Evolutionary conservation across 2,329 filamentous ascomycete genomes (phyloP).

Genomic region (Fusarium setosum): DNA sequence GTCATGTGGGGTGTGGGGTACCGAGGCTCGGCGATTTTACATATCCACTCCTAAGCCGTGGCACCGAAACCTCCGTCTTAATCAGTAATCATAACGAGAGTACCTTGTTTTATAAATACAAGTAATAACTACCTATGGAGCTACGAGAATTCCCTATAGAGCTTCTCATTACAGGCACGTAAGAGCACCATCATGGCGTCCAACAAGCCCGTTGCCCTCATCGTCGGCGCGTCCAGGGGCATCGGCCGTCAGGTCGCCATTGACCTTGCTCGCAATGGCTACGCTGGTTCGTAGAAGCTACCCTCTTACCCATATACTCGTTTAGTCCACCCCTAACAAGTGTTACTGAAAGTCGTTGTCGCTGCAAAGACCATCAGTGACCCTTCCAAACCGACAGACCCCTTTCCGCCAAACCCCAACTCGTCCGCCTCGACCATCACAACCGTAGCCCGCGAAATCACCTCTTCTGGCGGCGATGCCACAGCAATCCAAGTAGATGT

Average conservation of each 20-base stretch:
- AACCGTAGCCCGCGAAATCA: constrained; percentile 82
- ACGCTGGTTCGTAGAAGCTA: constrained; percentile 66
- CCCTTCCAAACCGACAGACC: constrained; percentile 59
- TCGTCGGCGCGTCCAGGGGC: constrained; percentile 82
- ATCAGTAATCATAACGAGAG: not conserved
- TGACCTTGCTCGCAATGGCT: constrained; percentile 77
- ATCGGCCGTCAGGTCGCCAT: constrained; percentile 86
- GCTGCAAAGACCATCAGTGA: constrained; percentile 81
- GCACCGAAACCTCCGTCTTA: not conserved
- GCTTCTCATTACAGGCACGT: too few species aligned
- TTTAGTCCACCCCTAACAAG: not conserved
- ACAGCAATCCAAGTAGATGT: constrained; percentile 78
- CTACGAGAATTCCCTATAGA: not conserved
- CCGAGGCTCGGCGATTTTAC: constrained; percentile 31
- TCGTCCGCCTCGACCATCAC: constrained; percentile 80
- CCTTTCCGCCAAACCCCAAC: constrained; percentile 83
- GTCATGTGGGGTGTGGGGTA: constrained; percentile 33
- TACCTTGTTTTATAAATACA: not conserved
- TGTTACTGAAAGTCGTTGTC: constrained; percentile 67
- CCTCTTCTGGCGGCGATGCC: constrained; percentile 70
- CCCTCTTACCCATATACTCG: too few species aligned
- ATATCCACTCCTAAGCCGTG: constrained; percentile 7
- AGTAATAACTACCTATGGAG: not conserved
- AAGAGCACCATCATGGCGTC: too few species aligned
- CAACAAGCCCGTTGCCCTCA: constrained; percentile 70